phyloP scores from a whole-genome alignment of 23 red algal genomes.

The Rhodosorus marinus region DNA sequence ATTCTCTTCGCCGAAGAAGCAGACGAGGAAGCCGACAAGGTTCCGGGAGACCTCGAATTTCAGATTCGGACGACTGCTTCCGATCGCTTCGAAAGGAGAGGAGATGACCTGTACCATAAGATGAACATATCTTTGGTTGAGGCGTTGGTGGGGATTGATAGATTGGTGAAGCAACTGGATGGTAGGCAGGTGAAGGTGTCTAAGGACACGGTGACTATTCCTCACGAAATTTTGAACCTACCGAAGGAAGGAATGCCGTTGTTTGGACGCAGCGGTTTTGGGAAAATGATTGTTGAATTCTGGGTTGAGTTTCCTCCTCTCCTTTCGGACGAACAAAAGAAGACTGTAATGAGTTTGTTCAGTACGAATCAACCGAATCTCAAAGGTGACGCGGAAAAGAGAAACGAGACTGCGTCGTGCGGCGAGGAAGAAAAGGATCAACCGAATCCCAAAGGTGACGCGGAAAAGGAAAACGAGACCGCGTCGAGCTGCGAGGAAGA shows the following conservation, averaged over 20 bases:
- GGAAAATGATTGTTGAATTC: constrained; percentile 51
- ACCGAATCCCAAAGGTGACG: too few relatives aligned
- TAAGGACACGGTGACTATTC: constrained; percentile 22
- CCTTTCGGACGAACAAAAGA: constrained; percentile 34
- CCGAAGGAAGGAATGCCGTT: constrained; percentile 46
- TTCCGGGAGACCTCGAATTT: constrained; percentile 42
- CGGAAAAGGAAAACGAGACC: too few relatives aligned
- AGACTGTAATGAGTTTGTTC: constrained; percentile 21
- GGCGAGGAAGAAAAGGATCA: too few relatives aligned
- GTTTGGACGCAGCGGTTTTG: constrained; percentile 5
- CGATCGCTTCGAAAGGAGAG: constrained; percentile 24
- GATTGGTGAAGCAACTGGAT: constrained; percentile 66
- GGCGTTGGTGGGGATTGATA: constrained; percentile 59
- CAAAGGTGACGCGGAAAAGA: too few relatives aligned
- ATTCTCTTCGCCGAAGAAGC: constrained; percentile 55
- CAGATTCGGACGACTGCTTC: constrained; percentile 30
- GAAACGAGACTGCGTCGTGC: too few relatives aligned
- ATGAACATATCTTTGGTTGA: constrained; percentile 50
- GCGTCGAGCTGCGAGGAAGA: too few relatives aligned
- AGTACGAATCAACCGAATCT: too few relatives aligned
- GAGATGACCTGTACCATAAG: constrained; percentile 47
- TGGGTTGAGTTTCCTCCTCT: constrained; percentile 63
- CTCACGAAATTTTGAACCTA: constrained; percentile 31
- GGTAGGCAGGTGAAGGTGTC: constrained; percentile 34
- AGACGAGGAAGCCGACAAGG: constrained; percentile 62